These are phyloP conservation scores for Solanum virginianum DNA, from an alignment of 257 asterid species.

Conservation along the genomic window DNA sequence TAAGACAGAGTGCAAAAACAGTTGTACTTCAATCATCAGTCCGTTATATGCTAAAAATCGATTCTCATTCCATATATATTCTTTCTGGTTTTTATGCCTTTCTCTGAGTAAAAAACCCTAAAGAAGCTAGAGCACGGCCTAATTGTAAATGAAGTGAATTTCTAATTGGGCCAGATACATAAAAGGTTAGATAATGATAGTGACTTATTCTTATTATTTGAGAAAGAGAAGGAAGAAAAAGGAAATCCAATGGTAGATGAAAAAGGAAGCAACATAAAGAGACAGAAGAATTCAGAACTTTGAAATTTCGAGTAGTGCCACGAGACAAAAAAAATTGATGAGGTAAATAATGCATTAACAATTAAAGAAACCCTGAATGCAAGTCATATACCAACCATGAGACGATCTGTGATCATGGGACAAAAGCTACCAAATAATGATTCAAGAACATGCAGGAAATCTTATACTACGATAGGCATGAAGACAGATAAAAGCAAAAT, in stretches of 20 bases:
- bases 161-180: background rate
- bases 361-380: background rate
- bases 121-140: background rate
- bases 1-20: background rate
- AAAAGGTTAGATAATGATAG: background rate
- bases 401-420: background rate
- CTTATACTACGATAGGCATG: background rate
- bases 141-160: background rate
- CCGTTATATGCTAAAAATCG: background rate
- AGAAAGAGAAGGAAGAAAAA: background rate
- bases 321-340: background rate
- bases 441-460: background rate
- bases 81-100: background rate
- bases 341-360: background rate
- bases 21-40: background rate
- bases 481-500: background rate
- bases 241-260: background rate
- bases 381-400: background rate
- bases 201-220: too few species aligned
- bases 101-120: background rate
- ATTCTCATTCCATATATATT: background rate
- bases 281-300: background rate
- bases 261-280: background rate
- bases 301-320: background rate
- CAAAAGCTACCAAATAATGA: background rate